Evolutionary conservation across 1,284 basidiomycete species (phyloP).

Genomic region (Malassezia pachydermatis): DNA sequence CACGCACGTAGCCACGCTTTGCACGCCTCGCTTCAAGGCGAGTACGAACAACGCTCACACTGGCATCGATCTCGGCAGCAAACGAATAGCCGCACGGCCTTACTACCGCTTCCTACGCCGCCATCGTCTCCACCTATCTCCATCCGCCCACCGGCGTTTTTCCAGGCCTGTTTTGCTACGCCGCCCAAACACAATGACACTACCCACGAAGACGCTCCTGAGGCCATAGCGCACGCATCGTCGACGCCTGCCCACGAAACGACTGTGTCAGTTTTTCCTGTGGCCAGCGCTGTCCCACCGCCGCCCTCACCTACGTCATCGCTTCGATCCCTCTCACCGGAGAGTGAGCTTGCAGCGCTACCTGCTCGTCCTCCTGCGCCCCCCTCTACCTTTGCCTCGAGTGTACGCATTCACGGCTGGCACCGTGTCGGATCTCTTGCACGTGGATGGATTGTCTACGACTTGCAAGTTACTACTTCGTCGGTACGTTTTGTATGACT

Average conservation of each 20-base stretch:
- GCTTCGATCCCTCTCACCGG: conserved; percentile 1
- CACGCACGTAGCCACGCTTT: neutral
- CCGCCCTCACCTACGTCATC: conserved; percentile 1
- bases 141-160: neutral
- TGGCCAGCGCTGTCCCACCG: neutral
- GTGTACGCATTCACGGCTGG: conserved; percentile 32
- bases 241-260: neutral
- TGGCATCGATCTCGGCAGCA: neutral
- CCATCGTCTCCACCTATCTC: neutral
- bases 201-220: neutral
- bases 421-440: conserved; percentile 29
- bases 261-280: neutral
- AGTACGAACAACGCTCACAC: conserved; percentile 2
- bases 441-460: conserved; percentile 38
- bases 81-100: neutral
- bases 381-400: neutral
- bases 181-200: neutral
- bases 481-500: conserved; percentile 15
- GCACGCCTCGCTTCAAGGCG: conserved; percentile 2
- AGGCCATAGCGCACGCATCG: neutral
- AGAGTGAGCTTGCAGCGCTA: neutral
- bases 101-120: neutral
- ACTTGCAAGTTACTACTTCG: conserved; percentile 26
- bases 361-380: neutral
- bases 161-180: neutral